These are phyloP conservation scores for Tolypocladium inflatum DNA, from an alignment of 2,329 filamentous ascomycete genomes.

Conservation along the genomic window DNA sequence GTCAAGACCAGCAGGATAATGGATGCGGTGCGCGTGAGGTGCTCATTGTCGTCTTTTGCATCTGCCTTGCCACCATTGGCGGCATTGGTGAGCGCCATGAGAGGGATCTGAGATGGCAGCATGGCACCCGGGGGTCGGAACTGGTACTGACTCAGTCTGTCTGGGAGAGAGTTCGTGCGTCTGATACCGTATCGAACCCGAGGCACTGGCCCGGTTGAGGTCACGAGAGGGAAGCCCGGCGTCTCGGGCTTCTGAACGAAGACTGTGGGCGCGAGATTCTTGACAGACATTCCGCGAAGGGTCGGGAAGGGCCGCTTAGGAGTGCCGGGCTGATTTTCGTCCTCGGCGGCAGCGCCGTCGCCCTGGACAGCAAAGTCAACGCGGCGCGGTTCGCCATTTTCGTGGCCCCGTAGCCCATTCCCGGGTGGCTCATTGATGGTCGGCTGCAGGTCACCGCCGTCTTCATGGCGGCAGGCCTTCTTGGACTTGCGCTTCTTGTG, in stretches of 20 bases:
- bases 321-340: conserved; percentile 11
- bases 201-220: conserved; percentile 37
- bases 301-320: conserved; percentile 37
- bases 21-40: conserved; percentile 46
- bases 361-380: conserved; percentile 46
- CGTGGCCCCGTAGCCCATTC: conserved; percentile 6
- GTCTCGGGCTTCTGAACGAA: conserved; percentile 42
- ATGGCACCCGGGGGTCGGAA: conserved; percentile 39
- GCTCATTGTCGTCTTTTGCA: conserved; percentile 28
- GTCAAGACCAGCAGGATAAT: conserved; percentile 53
- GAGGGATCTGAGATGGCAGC: conserved; percentile 36
- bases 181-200: conserved; percentile 56
- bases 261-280: conserved; percentile 61
- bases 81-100: conserved; percentile 22
- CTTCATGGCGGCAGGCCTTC: conserved; percentile 18
- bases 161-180: conserved; percentile 65
- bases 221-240: conserved; percentile 10
- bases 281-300: conserved; percentile 53
- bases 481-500: conserved; percentile 29
- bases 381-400: conserved; percentile 37
- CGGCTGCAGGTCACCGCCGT: conserved; percentile 14
- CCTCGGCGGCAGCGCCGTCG: conserved; percentile 14
- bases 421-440: conserved; percentile 22
- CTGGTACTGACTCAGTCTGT: conserved; percentile 43
- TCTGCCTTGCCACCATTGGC: conserved; percentile 18